Base-by-base conservation (phyloP, 2,329 filamentous ascomycete genomes). In the Calcarisporium arbuscula region DNA sequence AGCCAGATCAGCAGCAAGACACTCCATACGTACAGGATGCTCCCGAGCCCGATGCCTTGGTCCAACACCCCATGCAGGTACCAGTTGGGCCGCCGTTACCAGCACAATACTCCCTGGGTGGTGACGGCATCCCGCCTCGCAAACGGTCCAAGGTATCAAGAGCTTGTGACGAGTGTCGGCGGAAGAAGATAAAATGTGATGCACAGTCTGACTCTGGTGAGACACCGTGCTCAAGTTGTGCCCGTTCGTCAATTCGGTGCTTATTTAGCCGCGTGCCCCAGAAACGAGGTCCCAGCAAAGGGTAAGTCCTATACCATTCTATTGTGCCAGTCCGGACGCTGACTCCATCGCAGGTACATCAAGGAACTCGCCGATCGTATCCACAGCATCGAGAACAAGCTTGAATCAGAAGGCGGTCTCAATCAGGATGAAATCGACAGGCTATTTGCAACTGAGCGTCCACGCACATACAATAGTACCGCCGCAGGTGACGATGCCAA, bases 121-220 rank as follows among this genome's bases (percentile, higher is more conserved):
- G 70, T 25, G 79, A 82, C 43, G 70, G 69, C 39, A 77, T 78
- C 9, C 74, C 80, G 11, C 81, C 82, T 0, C 69, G 82, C 42
- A 92, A 92, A 56, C 72, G 87, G 39, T 85, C 82, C 6, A 94
- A 94, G 57, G 86, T 92, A 6, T 94, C 87, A 9, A 74, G 87
- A 23, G 88, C 87, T 3, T 95, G 87, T 50, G 87, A 95, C 53
- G 86, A 94, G 54, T 94, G 87, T 54, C 74, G 88, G 28, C 75
- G 87, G 36, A 94, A 94, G 61, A 94, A 90, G 66, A 86, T 94
- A 40, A 85, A 87, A 52, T 95, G 88, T 51, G 87, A 94, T 61
- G 84, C 86, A 5, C 74, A 77, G 40, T 80, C 81, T 8, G 85
- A 94, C 53, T 72, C 73, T 6, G 80, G 78, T 12, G 76, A 83